phyloP scores from a whole-genome alignment of 768 basidiomycete genomes.

The Suillus placidus region DNA sequence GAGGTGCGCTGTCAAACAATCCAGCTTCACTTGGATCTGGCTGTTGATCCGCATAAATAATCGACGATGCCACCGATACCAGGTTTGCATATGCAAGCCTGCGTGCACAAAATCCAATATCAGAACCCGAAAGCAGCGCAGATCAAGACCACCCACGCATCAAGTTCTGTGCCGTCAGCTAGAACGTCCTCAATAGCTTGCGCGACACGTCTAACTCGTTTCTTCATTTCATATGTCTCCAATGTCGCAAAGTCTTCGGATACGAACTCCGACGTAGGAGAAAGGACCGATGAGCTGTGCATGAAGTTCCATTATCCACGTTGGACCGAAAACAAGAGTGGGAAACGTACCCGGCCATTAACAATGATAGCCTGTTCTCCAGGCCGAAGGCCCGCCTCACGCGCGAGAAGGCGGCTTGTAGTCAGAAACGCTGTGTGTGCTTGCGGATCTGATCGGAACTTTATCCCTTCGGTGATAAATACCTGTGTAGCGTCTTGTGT shows the following conservation, averaged over 20 bases:
- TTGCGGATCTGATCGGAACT: slow-evolving; percentile 19
- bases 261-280: slow-evolving; percentile 51
- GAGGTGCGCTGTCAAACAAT: slow-evolving; percentile 65
- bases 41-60: slow-evolving; percentile 69
- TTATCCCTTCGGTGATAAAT: slow-evolving; percentile 27
- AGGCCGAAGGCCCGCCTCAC: slow-evolving; percentile 58
- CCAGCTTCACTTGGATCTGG: slow-evolving; percentile 76
- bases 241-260: slow-evolving; percentile 75
- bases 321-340: not conserved
- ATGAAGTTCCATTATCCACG: slow-evolving; percentile 12
- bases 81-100: slow-evolving; percentile 62
- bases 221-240: slow-evolving; percentile 71
- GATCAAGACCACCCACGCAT: slow-evolving; percentile 41
- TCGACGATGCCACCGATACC: slow-evolving; percentile 66
- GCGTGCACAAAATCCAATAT: slow-evolving; percentile 8
- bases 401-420: slow-evolving; percentile 49
- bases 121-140: not conserved
- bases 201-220: slow-evolving; percentile 69
- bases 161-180: slow-evolving; percentile 38
- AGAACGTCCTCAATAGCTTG: slow-evolving; percentile 61
- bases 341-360: slow-evolving; percentile 77
- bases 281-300: slow-evolving; percentile 79
- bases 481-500: slow-evolving; percentile 38
- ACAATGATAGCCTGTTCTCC: slow-evolving; percentile 68
- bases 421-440: slow-evolving; percentile 47